A percentile compares a stretch with the other conserved stretches of the same genome.
Conservation (phyloP, 164 flowering plant species). For the Chimonanthus salicifolius region DNA sequence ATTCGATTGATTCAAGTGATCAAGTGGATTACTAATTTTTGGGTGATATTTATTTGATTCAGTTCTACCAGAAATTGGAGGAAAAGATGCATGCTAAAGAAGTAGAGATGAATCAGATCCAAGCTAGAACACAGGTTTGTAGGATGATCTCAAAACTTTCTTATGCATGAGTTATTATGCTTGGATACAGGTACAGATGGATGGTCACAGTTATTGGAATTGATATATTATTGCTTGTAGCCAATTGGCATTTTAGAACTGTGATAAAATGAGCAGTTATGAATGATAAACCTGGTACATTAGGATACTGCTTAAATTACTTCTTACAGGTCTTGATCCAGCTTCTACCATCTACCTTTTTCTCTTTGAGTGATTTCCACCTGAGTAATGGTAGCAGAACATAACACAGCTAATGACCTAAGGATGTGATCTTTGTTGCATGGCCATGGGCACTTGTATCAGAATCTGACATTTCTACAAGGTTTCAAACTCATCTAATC, state of each 20-base stretch:
- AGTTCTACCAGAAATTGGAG: constrained; percentile 54
- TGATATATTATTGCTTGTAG: too few relatives aligned
- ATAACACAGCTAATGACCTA: too few relatives aligned
- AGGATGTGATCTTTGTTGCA: too few relatives aligned
- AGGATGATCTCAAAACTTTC: not conserved
- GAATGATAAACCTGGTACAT: not conserved
- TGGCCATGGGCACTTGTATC: too few relatives aligned
- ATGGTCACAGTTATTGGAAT: not conserved
- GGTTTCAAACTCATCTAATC: too few relatives aligned
- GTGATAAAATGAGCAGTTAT: not conserved
- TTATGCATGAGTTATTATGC: not conserved
- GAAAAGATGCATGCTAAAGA: constrained; percentile 58
- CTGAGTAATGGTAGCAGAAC: too few relatives aligned
- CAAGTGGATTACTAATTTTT: not conserved
- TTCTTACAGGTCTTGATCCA: not conserved
- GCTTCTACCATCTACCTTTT: not conserved
- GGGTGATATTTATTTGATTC: constrained; percentile 10
- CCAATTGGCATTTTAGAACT: not conserved
- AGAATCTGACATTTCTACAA: too few relatives aligned
- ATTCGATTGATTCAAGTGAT: not conserved
- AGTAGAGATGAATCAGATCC: constrained; percentile 52
- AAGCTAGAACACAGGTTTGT: constrained; percentile 55
- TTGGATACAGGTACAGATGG: not conserved
- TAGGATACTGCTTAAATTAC: not conserved
- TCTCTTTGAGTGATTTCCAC: too few relatives aligned